phyloP scores from a whole-genome alignment of 2,329 filamentous ascomycete species.

The Fusarium compactum region DNA sequence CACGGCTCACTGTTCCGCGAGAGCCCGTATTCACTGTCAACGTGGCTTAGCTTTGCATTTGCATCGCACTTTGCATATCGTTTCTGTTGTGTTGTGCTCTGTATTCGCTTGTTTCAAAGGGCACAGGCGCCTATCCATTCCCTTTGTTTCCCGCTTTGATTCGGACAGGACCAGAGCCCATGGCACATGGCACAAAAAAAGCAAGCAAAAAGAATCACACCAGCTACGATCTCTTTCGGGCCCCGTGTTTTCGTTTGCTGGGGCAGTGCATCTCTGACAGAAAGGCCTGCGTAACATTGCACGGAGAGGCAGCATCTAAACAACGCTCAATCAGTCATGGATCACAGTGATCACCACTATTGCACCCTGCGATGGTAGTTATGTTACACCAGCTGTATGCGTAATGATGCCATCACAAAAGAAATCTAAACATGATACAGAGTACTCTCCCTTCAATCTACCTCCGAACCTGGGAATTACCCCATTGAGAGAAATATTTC shows the following conservation, averaged over 20 bases:
- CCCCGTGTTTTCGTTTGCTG: constrained; percentile 34
- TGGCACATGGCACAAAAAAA: not conserved
- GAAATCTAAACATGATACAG: not conserved
- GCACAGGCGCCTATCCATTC: constrained; percentile 8
- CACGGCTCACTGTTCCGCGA: constrained; percentile 16
- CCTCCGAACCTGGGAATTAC: constrained; percentile 16
- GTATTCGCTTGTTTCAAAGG: constrained; percentile 28
- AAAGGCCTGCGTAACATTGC: constrained; percentile 21
- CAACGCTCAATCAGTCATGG: not conserved
- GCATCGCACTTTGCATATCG: not conserved
- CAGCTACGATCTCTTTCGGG: not conserved
- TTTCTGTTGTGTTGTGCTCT: not conserved
- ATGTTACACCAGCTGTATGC: constrained; percentile 20
- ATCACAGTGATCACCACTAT: not conserved
- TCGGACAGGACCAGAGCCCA: constrained; percentile 8
- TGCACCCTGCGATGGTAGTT: not conserved
- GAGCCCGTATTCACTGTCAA: constrained; percentile 41
- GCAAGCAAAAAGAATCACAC: not conserved
- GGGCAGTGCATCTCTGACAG: constrained; percentile 31
- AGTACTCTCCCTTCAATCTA: not conserved
- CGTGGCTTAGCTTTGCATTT: constrained; percentile 28
- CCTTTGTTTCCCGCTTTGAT: constrained; percentile 26
- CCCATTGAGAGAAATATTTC: not conserved
- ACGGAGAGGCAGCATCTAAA: constrained; percentile 23
- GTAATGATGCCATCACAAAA: constrained; percentile 33